Conservation (phyloP, 2,329 filamentous ascomycete species). For the Aplosporella prunicola region DNA sequence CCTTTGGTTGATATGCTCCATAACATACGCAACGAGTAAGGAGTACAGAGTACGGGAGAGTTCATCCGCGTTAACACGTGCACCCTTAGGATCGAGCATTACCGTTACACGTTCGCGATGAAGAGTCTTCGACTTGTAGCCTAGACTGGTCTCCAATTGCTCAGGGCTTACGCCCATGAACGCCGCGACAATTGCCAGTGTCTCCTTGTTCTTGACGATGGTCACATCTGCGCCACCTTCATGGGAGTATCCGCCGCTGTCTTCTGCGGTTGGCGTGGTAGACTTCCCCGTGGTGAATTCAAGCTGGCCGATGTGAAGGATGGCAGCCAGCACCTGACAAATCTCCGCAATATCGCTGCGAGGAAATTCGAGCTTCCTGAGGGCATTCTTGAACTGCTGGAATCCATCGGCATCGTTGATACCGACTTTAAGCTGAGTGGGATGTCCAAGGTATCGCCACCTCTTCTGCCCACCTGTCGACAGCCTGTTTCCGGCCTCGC, state of each 20-base stretch:
- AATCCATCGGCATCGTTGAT: slow-evolving; percentile 95
- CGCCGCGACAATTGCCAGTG: slow-evolving; percentile 76
- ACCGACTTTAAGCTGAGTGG: slow-evolving; percentile 91
- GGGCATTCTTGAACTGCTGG: slow-evolving; percentile 91
- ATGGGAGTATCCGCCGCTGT: slow-evolving; percentile 92
- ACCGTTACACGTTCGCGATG: slow-evolving; percentile 96
- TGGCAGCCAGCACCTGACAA: slow-evolving; percentile 85
- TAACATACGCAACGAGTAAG: slow-evolving; percentile 83
- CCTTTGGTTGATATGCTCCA: slow-evolving; percentile 84
- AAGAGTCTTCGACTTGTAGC: slow-evolving; percentile 95
- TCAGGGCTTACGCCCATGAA: slow-evolving; percentile 78
- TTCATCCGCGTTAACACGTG: slow-evolving; percentile 85
- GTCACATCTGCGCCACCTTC: slow-evolving; percentile 84
- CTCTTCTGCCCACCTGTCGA: slow-evolving; percentile 58
- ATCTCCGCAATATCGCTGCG: slow-evolving; percentile 91
- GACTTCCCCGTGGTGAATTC: slow-evolving; percentile 79
- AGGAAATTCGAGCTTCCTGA: slow-evolving; percentile 89
- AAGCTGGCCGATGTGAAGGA: slow-evolving; percentile 94
- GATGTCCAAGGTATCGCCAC: slow-evolving; percentile 94
- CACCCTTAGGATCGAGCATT: slow-evolving; percentile 88
- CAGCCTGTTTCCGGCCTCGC: slow-evolving; percentile 42
- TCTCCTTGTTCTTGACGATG: slow-evolving; percentile 86
- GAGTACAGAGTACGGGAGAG: slow-evolving; percentile 89
- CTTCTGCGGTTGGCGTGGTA: slow-evolving; percentile 71
- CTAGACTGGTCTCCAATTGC: slow-evolving; percentile 78